phyloP scores from a whole-genome alignment of 192 early-diverging fungal genomes.

The Entomortierella lignicola region DNA sequence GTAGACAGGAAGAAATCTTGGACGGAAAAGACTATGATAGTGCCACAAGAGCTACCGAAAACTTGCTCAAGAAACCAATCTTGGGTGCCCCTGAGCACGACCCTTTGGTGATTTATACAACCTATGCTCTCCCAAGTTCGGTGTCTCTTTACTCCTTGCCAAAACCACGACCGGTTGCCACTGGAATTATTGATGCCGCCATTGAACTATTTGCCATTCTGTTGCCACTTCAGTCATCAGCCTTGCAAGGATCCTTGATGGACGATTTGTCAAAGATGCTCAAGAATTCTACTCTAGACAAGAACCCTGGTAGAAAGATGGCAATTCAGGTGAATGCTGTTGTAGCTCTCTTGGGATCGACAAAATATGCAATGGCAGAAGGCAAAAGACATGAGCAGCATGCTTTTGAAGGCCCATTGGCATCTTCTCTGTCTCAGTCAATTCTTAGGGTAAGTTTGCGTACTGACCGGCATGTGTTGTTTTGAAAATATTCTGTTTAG shows the following conservation, averaged over 20 bases:
- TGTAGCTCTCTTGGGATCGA: conserved; percentile 73
- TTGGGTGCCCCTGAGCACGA: conserved; percentile 74
- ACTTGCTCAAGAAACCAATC: conserved; percentile 67
- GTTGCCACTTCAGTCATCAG: conserved; percentile 74
- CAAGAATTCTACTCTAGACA: conserved; percentile 71
- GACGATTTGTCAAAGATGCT: conserved; percentile 78
- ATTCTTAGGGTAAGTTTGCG: conserved; percentile 54
- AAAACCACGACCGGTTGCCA: conserved; percentile 61
- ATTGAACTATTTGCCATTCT: conserved; percentile 83
- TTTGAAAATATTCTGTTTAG: too few species aligned
- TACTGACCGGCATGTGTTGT: conserved; percentile 1
- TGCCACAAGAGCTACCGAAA: conserved; percentile 33
- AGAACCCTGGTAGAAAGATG: conserved; percentile 77
- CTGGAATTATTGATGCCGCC: conserved; percentile 80
- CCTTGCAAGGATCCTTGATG: conserved; percentile 79
- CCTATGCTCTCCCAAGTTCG: conserved; percentile 37
- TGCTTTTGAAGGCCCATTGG: conserved; percentile 29
- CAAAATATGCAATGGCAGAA: conserved; percentile 69
- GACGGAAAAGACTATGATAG: conserved; percentile 53
- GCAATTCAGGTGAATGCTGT: conserved; percentile 86
- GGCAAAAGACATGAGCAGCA: conserved; percentile 50
- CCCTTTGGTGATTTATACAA: conserved; percentile 64
- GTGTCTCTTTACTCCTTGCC: conserved; percentile 46
- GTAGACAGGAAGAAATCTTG: conserved; percentile 56
- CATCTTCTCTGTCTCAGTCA: conserved; percentile 48